Evolutionary conservation across 163 green algal genomes (phyloP).

Genomic region (Scenedesmus sp.): DNA sequence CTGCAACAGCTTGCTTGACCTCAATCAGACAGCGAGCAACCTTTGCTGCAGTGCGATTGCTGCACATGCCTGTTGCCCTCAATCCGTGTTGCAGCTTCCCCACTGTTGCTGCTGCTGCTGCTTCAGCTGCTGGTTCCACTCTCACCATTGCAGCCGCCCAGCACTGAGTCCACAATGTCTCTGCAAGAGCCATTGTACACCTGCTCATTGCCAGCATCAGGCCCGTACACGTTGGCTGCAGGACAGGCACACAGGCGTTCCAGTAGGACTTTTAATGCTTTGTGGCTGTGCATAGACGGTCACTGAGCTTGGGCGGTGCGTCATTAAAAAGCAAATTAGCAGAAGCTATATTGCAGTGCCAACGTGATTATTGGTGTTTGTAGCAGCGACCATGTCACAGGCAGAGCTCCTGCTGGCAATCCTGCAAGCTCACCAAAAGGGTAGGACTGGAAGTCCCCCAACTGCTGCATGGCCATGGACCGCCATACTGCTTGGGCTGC

Average conservation of each 20-base stretch:
- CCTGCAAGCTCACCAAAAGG: conserved; percentile 27
- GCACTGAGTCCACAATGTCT: conserved; percentile 43
- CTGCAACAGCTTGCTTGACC: neutral
- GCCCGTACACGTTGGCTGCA: conserved; percentile 76
- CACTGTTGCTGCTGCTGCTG: conserved; percentile 24
- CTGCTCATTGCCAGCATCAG: conserved; percentile 73
- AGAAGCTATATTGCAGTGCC: too few species aligned
- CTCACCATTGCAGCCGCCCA: conserved; percentile 47
- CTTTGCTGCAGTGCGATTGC: neutral
- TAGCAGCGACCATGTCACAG: too few species aligned
- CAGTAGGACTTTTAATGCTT: neutral
- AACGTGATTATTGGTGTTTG: too few species aligned
- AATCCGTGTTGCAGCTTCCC: neutral
- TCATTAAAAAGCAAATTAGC: neutral
- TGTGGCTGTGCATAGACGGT: neutral
- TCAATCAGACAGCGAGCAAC: neutral
- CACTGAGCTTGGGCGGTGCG: neutral
- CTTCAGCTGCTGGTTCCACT: neutral
- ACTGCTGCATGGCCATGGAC: conserved; percentile 4
- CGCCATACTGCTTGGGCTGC: conserved; percentile 35
- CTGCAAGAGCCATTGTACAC: conserved; percentile 80
- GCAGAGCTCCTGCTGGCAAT: neutral
- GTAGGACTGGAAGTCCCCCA: conserved; percentile 47
- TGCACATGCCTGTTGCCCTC: neutral
- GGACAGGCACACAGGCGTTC: neutral